Evolutionary conservation across 192 early-diverging fungal genomes (phyloP).

Genomic region (Coemansia sp.): DNA sequence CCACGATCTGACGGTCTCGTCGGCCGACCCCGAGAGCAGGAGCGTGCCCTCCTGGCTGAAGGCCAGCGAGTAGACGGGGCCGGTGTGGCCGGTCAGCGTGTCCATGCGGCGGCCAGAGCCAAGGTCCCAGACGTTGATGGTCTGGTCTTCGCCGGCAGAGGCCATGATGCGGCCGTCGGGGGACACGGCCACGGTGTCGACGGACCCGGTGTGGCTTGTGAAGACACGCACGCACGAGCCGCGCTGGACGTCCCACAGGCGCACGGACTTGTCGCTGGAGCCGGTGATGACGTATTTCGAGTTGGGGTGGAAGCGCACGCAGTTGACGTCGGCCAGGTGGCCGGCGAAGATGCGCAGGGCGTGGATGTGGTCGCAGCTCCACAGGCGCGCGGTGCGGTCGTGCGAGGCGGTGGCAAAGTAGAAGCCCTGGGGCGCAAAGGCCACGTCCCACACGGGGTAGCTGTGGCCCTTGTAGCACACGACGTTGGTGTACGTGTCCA

Average conservation of each 20-base stretch:
- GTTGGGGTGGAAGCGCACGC: constrained; percentile 96
- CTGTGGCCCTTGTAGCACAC: constrained; percentile 96
- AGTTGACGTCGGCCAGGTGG: constrained; percentile 94
- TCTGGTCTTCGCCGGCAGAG: constrained; percentile 68
- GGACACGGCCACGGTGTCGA: constrained; percentile 85
- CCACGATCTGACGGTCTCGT: constrained; percentile 90
- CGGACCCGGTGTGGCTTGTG: constrained; percentile 78
- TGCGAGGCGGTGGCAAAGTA: constrained; percentile 98
- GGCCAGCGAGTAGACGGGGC: constrained; percentile 76
- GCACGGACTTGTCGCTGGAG: constrained; percentile 81
- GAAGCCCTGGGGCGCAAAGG: constrained; percentile 84
- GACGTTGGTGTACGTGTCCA: constrained; percentile 87
- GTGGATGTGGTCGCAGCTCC: constrained; percentile 96
- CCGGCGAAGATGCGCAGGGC: constrained; percentile 97
- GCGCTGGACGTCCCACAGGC: constrained; percentile 92
- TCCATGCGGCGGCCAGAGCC: constrained; percentile 81
- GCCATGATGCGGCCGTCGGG: constrained; percentile 91
- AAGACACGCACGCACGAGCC: constrained; percentile 90
- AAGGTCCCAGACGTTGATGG: constrained; percentile 90
- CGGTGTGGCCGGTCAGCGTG: constrained; percentile 81
- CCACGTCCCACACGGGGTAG: constrained; percentile 95
- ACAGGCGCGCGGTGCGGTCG: constrained; percentile 92
- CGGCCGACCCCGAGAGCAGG: constrained; percentile 81
- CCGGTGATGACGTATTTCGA: constrained; percentile 93
- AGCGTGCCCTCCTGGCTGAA: constrained; percentile 82